Conservation (phyloP, 2,329 filamentous ascomycete species). For the Leptographium flavum region DNA sequence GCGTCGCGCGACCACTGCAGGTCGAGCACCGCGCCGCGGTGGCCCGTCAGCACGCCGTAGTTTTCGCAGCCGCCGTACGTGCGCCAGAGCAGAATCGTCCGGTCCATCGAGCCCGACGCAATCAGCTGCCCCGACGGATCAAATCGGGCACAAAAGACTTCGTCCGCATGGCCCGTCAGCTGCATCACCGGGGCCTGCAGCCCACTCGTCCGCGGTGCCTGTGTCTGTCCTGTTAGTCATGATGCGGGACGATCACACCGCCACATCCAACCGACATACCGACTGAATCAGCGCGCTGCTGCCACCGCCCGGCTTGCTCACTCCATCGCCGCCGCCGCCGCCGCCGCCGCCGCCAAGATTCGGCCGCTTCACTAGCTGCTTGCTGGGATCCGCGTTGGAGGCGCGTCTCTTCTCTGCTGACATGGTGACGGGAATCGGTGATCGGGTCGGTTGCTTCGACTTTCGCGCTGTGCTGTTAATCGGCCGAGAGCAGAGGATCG, state of each 20-base stretch:
- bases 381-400: slow-evolving; percentile 59
- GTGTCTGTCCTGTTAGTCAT: background rate
- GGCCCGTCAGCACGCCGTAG: slow-evolving; percentile 76
- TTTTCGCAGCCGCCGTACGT: slow-evolving; percentile 90
- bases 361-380: slow-evolving; percentile 80
- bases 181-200: slow-evolving; percentile 92
- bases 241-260: too few species aligned
- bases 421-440: slow-evolving; percentile 36
- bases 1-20: slow-evolving; percentile 96
- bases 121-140: slow-evolving; percentile 79
- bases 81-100: slow-evolving; percentile 86
- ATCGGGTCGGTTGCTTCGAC: background rate
- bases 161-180: slow-evolving; percentile 65
- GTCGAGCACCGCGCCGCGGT: slow-evolving; percentile 83
- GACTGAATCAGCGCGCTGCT: slow-evolving; percentile 33
- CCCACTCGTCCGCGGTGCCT: slow-evolving; percentile 62
- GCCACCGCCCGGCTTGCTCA: slow-evolving; percentile 21
- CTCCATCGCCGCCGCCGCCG: slow-evolving; percentile 22
- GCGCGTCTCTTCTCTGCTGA: slow-evolving; percentile 85
- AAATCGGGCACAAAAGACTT: slow-evolving; percentile 84
- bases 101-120: slow-evolving; percentile 90
- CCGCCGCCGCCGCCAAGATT: slow-evolving; percentile 45
- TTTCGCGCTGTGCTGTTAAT: background rate
- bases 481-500: too few species aligned
- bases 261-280: slow-evolving; percentile 29